phyloP scores from a whole-genome alignment of 1,139 yeast genomes.

The Kurtzmaniella quercitrusa region DNA sequence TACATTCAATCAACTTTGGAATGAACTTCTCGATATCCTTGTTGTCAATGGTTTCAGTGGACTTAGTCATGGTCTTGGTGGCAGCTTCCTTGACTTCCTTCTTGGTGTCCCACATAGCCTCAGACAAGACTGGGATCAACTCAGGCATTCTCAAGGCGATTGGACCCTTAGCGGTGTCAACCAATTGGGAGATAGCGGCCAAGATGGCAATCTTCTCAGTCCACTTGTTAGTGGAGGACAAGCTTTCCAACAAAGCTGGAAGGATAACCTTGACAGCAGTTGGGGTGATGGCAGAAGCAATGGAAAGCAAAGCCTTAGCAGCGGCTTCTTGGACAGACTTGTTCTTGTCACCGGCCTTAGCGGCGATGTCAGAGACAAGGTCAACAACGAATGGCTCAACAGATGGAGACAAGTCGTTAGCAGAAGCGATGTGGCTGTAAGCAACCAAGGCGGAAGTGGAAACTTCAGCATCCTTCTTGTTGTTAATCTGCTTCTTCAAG shows the following conservation, averaged over 20 bases:
- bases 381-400: slow-evolving; percentile 93
- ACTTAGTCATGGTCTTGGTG: slow-evolving; percentile 89
- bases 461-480: slow-evolving; percentile 67
- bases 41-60: slow-evolving; percentile 97
- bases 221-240: slow-evolving; percentile 86
- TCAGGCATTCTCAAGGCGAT: slow-evolving; percentile 99
- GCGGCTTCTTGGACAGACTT: slow-evolving; percentile 70
- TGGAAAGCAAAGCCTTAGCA: slow-evolving; percentile 65
- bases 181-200: slow-evolving; percentile 79
- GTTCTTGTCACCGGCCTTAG: slow-evolving; percentile 89
- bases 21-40: slow-evolving; percentile 99
- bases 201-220: slow-evolving; percentile 94
- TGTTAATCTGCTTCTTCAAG: slow-evolving; percentile 9
- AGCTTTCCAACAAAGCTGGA: slow-evolving; percentile 71
- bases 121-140: slow-evolving; percentile 95
- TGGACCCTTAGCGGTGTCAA: slow-evolving; percentile 93
- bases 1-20: slow-evolving; percentile 95
- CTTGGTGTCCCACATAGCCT: slow-evolving; percentile 99
- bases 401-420: slow-evolving; percentile 77
- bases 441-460: slow-evolving; percentile 82
- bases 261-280: slow-evolving; percentile 86
- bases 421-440: slow-evolving; percentile 77
- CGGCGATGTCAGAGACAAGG: slow-evolving; percentile 65
- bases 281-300: slow-evolving; percentile 84
- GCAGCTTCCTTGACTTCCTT: slow-evolving; percentile 97